phyloP scores from a whole-genome alignment of 2,329 filamentous ascomycete genomes.

The Teratosphaeria pseudoeucalypti region DNA sequence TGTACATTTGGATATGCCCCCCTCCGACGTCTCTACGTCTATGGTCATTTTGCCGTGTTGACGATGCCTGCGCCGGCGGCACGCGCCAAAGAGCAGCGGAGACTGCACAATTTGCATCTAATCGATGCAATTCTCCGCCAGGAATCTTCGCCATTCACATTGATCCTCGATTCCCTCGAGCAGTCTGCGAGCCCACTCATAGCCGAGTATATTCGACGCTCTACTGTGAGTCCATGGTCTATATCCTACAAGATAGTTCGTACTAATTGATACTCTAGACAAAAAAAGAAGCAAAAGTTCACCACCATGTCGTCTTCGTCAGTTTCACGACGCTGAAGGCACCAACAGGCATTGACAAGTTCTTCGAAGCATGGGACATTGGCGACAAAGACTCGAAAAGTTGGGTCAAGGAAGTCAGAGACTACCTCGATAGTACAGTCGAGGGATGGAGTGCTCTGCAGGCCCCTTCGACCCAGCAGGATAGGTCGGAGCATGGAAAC shows the following conservation, averaged over 20 bases:
- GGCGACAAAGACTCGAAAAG: slow-evolving; percentile 13
- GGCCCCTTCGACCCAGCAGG: neutral
- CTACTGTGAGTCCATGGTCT: slow-evolving; percentile 44
- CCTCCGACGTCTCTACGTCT: neutral
- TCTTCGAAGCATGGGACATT: slow-evolving; percentile 39
- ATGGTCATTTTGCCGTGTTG: neutral
- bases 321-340: slow-evolving; percentile 64
- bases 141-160: slow-evolving; percentile 72
- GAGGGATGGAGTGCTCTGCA: neutral
- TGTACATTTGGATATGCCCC: neutral
- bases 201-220: slow-evolving; percentile 63
- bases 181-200: slow-evolving; percentile 64
- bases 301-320: slow-evolving; percentile 54
- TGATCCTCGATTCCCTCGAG: slow-evolving; percentile 76
- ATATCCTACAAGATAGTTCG: no score
- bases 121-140: slow-evolving; percentile 75
- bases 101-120: slow-evolving; percentile 62
- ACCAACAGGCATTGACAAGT: slow-evolving; percentile 54
- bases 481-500: neutral
- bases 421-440: neutral
- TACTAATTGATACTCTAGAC: neutral
- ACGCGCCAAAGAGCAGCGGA: neutral
- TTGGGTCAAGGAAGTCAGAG: slow-evolving; percentile 22
- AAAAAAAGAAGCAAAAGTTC: slow-evolving; percentile 28
- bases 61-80: neutral